A percentile compares a stretch with the other conserved stretches of the same genome.
Evolutionary conservation across 1,284 basidiomycete genomes (phyloP).

Genomic region (Termitomyces sp.): DNA sequence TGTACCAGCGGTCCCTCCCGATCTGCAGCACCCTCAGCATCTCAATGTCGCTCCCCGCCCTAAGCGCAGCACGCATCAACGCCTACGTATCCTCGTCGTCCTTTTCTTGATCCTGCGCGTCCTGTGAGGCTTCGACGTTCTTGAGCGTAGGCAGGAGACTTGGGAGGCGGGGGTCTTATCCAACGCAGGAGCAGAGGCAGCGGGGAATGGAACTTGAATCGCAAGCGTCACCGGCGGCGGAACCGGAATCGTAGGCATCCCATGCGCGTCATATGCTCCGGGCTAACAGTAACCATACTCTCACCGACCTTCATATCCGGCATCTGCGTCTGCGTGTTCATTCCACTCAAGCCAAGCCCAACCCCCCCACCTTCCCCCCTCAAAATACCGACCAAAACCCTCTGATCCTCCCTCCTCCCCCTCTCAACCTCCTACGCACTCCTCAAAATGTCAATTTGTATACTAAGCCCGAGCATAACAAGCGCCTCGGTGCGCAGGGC

Average conservation of each 20-base stretch:
- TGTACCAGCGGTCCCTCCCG: conserved; percentile 32
- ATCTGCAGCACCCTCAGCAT: conserved; percentile 63
- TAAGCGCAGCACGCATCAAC: conserved; percentile 54
- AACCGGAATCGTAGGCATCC: no score
- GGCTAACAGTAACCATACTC: neutral
- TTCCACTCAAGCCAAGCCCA: conserved; percentile 1
- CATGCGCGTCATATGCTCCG: neutral
- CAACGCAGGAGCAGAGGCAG: no score
- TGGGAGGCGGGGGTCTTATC: no score
- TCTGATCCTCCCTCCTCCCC: conserved; percentile 27
- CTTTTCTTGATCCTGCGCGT: conserved; percentile 43
- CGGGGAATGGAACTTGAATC: neutral
- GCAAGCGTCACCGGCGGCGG: no score
- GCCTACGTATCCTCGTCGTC: conserved; percentile 56
- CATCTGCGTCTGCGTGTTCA: no score
- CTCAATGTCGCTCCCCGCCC: conserved; percentile 54
- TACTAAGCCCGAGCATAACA: conserved; percentile 49
- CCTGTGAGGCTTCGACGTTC: conserved; percentile 41
- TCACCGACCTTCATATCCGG: neutral
- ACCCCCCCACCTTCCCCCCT: neutral
- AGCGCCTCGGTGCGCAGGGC: conserved; percentile 50
- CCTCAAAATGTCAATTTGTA: conserved; percentile 55
- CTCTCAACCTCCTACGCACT: conserved; percentile 41
- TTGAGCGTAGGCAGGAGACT: conserved; percentile 28
- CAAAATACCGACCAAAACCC: conserved; percentile 19